Percentiles rank a stretch among this genome's conserved stretches.
Evolutionary conservation across 1,284 basidiomycete genomes (phyloP).

Genomic region (Austropuccinia psidii): DNA sequence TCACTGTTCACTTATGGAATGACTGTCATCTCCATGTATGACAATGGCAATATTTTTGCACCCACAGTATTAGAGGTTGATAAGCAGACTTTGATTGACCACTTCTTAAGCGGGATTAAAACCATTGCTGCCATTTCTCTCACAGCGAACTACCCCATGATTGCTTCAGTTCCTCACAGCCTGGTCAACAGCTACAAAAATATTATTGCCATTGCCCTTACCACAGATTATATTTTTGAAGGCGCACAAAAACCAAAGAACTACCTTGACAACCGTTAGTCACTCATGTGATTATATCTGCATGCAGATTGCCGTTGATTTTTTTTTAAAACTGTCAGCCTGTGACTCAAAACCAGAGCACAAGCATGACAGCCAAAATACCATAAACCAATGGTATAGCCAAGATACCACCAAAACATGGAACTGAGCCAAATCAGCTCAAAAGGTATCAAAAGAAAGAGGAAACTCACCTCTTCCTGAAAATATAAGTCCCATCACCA

Average conservation of each 20-base stretch:
- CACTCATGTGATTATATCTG: too few species aligned
- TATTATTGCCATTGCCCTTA: constrained; percentile 78
- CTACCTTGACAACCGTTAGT: constrained; percentile 37
- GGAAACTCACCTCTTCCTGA: too few species aligned
- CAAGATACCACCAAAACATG: too few species aligned
- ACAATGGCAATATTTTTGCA: constrained; percentile 79
- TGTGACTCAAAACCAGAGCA: too few species aligned
- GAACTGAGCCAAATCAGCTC: too few species aligned
- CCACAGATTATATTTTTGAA: constrained; percentile 92
- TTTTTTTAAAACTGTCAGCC: not conserved
- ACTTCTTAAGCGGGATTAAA: constrained; percentile 87
- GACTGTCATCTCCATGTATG: constrained; percentile 79
- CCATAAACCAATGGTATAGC: too few species aligned
- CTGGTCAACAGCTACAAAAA: constrained; percentile 99
- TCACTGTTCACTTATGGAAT: constrained; percentile 77
- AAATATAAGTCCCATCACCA: too few species aligned
- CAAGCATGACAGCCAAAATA: too few species aligned
- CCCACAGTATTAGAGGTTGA: constrained; percentile 79
- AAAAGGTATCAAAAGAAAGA: too few species aligned
- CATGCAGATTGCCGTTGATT: not conserved
- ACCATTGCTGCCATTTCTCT: constrained; percentile 91
- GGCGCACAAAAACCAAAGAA: constrained; percentile 54
- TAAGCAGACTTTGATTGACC: constrained; percentile 79
- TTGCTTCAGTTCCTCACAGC: constrained; percentile 86
- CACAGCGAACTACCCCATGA: constrained; percentile 89